Base-by-base conservation (phyloP, 2,329 filamentous ascomycete species). In the Grosmannia penicillata region DNA sequence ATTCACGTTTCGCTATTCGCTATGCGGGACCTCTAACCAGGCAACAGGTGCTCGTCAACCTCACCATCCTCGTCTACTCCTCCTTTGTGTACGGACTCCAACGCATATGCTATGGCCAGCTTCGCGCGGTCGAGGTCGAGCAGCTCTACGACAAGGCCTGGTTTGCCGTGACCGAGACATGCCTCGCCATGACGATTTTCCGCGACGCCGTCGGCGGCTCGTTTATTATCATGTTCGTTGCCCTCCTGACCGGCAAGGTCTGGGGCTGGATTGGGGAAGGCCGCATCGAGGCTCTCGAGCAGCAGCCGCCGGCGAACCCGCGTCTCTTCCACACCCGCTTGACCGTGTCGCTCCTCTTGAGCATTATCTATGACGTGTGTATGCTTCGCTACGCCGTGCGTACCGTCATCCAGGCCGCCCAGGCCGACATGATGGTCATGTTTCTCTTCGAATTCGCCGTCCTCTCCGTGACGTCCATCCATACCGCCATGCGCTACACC, bases 361-460 rank as follows among this genome's bases (percentile, higher is more conserved):
- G 87, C 46, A 69, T 93, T 42, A 48, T 75, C 14, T 95, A 93
- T 60, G 82, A 94, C 53, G 56, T 77, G 19, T 79, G 71, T 54
- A 76, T 98, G 60, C 75, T 95, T 47, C 70, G 70, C 35, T 95
- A 94, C 56, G 79, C 82, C 42, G 68, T 93, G 44, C 73, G 77
- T 22, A 84, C 81, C 0, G 87, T 96, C 24, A 76, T 95, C 36
- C 77, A 82, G 41, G 78, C 93, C 54, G 84, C 89, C 3, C 72
- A 82, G n/a, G 86, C 89, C 1, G 91, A 93, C 42, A 96, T 98
- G 82, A 98, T 96, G 86, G 86, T 98, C 45, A 96, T 98, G 86
- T 98, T 98, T 53, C 76, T 93, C 6, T 98, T 98, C 50, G 91
- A 98, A 57, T 96, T 96, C 53, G 87, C 89, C 27, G 78, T 98